These are phyloP conservation scores for Chionographis japonica DNA, from an alignment of 106 monocot genomes.

Conservation along the genomic window DNA sequence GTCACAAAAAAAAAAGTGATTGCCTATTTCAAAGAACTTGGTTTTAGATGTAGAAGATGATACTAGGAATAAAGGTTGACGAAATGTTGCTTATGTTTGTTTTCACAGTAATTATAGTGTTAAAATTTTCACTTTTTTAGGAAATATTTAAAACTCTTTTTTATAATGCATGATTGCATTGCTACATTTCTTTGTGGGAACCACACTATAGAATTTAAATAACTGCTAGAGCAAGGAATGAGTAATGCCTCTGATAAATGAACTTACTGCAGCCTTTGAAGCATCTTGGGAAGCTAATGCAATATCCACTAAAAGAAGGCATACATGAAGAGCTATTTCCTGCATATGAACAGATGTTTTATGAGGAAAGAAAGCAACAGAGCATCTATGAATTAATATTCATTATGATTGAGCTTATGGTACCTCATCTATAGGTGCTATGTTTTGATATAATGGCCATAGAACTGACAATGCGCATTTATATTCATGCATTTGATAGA, in stretches of 20 bases:
- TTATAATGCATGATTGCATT: too few species aligned
- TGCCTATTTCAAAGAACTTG: too few species aligned
- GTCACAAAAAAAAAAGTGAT: too few species aligned
- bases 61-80: too few species aligned
- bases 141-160: too few species aligned
- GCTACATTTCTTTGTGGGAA: too few species aligned
- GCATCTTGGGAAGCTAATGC: constrained; percentile 67
- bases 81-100: too few species aligned
- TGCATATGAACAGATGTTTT: constrained; percentile 26
- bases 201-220: too few species aligned
- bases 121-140: too few species aligned
- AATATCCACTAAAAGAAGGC: constrained; percentile 84
- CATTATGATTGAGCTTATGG: neutral
- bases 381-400: neutral
- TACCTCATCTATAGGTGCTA: constrained; percentile 94
- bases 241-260: neutral
- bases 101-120: too few species aligned
- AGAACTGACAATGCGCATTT: constrained; percentile 47
- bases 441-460: constrained; percentile 61
- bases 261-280: constrained; percentile 78
- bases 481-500: constrained; percentile 81
- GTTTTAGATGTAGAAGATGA: too few species aligned
- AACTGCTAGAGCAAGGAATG: neutral
- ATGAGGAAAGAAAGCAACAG: neutral
- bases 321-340: constrained; percentile 77